Base-by-base conservation (phyloP, 208 protist species). In the Trypanosoma vivax region DNA sequence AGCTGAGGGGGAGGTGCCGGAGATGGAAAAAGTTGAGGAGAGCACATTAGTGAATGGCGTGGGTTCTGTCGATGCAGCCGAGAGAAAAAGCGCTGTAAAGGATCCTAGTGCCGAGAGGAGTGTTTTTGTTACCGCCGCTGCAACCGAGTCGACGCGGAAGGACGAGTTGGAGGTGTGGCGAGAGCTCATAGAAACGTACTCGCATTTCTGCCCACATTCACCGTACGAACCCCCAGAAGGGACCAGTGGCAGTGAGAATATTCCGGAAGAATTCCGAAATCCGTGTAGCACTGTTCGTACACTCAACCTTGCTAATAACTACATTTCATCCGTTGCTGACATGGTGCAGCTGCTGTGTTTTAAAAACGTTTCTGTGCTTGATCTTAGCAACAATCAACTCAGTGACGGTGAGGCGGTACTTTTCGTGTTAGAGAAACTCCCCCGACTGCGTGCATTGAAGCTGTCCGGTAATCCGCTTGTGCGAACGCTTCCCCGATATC, bases 381-480 rank as follows among this genome's bases (percentile, higher is more conserved):
- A 98, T 64, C 68, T 98, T n/a, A 90, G 87, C 33, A 52, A 89
- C 46, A 98, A 98, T 65, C 49, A 80, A 42, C 78, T 98, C 24
- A 34, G 74, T 0, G 89, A 95, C 50, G 81, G 79, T 0, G 73
- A 83, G 41, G 78, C 59, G 42, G 66, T 97, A 39, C 57, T 97
- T 11, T 52, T 89, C 9, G 55, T 98, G 7, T 66, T 98, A 7
- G 70, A 76, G 45, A 57, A 75, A 5, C 52, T 98, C 28, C 78
- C 84, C 2, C 61, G 60, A 10, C 65, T 98, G 23, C 54, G 67
- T 21, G 83, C 92, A 16, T 69, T 98, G 52, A 86, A 86, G 58
- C 72, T 97, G 24, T 79, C 65, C 6, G 90, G 92, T 50, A 97
- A 97, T 61, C 88, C 88, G 3, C 60, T 95, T 27, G 77, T 92